phyloP scores from a whole-genome alignment of 306 rosid genomes.

The Cyclanthera cordifolia region DNA sequence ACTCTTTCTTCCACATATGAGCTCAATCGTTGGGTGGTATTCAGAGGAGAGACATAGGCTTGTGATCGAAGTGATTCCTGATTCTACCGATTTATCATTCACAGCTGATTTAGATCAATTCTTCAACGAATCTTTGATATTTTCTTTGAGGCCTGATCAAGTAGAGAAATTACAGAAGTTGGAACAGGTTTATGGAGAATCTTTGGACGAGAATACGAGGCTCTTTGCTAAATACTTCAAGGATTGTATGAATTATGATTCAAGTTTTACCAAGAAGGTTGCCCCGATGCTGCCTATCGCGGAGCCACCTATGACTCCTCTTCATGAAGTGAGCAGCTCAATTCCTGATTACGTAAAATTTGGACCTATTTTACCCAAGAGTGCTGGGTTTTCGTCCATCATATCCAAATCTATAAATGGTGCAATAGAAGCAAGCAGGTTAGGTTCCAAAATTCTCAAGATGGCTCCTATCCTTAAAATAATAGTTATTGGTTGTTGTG shows the following conservation, averaged over 20 bases:
- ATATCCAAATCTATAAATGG: conserved; percentile 32
- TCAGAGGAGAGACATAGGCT: conserved; percentile 78
- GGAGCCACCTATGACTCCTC: conserved; percentile 92
- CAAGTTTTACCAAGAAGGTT: conserved; percentile 46
- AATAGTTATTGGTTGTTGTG: background rate
- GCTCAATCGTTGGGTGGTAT: conserved; percentile 87
- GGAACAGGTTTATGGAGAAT: conserved; percentile 74
- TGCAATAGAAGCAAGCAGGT: conserved; percentile 48
- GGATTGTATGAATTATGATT: conserved; percentile 56
- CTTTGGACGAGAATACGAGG: conserved; percentile 60
- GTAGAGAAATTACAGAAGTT: conserved; percentile 54
- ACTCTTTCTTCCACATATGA: conserved; percentile 75
- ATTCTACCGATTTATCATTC: conserved; percentile 54
- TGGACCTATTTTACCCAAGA: conserved; percentile 88
- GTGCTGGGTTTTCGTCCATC: conserved; percentile 63
- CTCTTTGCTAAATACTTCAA: conserved; percentile 73
- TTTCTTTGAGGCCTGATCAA: conserved; percentile 65
- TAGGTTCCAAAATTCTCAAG: conserved; percentile 9
- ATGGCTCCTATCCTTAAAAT: background rate
- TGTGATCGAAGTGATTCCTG: conserved; percentile 72
- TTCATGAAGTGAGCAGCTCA: conserved; percentile 73
- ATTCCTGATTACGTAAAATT: conserved; percentile 83
- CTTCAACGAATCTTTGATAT: conserved; percentile 64
- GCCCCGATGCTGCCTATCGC: conserved; percentile 85
- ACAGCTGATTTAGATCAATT: conserved; percentile 65